Base-by-base conservation (phyloP, 129 eudicot genomes). In the Centaurea solstitialis region DNA sequence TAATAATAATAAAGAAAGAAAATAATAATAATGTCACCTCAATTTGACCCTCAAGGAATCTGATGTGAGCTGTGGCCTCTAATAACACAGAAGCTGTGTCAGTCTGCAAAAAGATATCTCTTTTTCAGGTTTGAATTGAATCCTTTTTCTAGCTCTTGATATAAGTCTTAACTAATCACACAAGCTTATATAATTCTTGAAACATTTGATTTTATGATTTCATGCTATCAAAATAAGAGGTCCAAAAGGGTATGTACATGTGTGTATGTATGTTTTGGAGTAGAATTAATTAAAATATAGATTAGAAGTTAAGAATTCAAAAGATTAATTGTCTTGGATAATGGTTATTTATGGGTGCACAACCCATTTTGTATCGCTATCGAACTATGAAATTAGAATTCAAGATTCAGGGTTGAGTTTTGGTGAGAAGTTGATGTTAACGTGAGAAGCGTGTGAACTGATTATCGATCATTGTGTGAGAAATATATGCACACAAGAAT, bases 51-150 rank as follows among this genome's bases (percentile, higher is more conserved):
- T 91, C 97, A 83, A 93, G 93, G 97, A 86, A 91, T 93, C 98
- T 88, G 87, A 93, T 93, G 81, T 87, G 91, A 68, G 88, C 91
- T 82, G 93, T 93, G 84, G 98, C 94, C 82, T 93, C 98, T 85
- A 91, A 86, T 93, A 93, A 89, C 67, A 93, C 98, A 68, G 98
- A 93, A 57, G 98, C 98, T 68, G 98, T 93, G 91, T 93, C 98
- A 91, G 98, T 93, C 98, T 93, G 98, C 89, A 91, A 84, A 93
- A 91, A 83, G 84, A 66, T 75, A 59, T 26, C 6, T 39, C 79
- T 67, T 57, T 74, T 80, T 79, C 74, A 80, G 68, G 53, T 80
- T 50, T 23, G 18, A 10, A 7, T 79, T 23, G 18, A 10, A 7
- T 79, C 40, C 9, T 81, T 72, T 74, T 57, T 21, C n/a, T 33